Base-by-base conservation (phyloP, 495 filamentous ascomycete genomes). In the Hypoxylon fuscum region DNA sequence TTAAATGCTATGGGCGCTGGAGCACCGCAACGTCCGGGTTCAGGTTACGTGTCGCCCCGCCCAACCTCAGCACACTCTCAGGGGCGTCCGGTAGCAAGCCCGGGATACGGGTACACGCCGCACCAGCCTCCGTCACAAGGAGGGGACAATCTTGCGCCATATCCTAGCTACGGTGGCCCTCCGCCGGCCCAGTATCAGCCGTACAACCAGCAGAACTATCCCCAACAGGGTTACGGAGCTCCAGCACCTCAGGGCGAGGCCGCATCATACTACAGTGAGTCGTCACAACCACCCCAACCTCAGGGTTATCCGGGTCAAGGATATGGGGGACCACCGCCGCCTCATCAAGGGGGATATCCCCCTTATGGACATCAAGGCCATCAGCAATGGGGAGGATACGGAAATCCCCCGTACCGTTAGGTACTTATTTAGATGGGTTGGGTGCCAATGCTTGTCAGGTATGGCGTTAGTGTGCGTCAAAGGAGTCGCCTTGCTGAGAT, bases 1-100 rank as follows among this genome's bases (percentile, higher is more conserved):
- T 53, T 79, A 2, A 63, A 69, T 38, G 70, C 72, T 12, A 74
- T 79, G 73, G 61, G 66, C n/a, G 65, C 32, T 0, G 55, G 52
- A 7, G 31, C 45, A 3, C 15, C 34, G 2, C 38, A 38, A 12
- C 66, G 46, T 17, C 69, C 69, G 3, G 34, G 7, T 10, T 63
- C 68, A 8, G 57, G 48, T n/a, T 62, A 62, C 37, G 54, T 35
- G 7, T 68, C 68, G 15, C 49, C 45, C 10, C 65, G 51, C 4
- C 60, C 65, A 0, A 55, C 49, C 1, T 68, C 61, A 2, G 57
- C 65, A 2, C 61, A 62, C 20, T 62, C 66, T 21, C 55, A 40
- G 10, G 57, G 48, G 25, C 17, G 22, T 41, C 52, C 48, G 15
- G 23, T 49, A 9, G 43, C 53, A 8, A 50, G 58, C 9, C 53